Evolutionary conservation across 768 basidiomycete genomes (phyloP), one percentile per base, ranked within the genome.

Genomic region (Pleurotus djamor): DNA sequence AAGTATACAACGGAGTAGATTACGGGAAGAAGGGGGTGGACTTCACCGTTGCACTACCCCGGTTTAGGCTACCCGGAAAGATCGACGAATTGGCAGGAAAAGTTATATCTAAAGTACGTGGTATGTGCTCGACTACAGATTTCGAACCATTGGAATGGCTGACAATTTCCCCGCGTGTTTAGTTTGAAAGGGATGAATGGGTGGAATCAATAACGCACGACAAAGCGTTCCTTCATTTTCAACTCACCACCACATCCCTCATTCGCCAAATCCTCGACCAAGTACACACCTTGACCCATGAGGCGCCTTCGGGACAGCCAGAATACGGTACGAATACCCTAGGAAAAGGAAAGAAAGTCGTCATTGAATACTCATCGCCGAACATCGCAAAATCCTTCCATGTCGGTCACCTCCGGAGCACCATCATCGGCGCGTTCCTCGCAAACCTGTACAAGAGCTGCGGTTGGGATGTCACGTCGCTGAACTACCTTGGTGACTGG

Each of bases 351-450:
- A 95, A 97, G 76, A 92, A 85, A 52, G 75, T 91, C 61, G 71
- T 96, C 64, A 82, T 96, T 67, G 96, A 98, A 73, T 98, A 92
- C 73, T 97, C 94, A 1, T 93, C 92, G 2, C 96, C 96, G 13
- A 98, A 99, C 69, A 98, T 98, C 65, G 96, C 96, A 16, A 99
- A 99, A 71, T 89, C 90, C 4, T 98, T 98, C 85, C 96, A 99
- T 66, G 95, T 97, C 55, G 97, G 96, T 12, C 96, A 98, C 73
- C 76, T 98, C 60, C 84, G 96, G 41, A 95, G 93, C 57, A 99
- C 96, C n/a, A 99, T 99, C 71, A 96, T 98, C 68, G 96, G 96
- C n/a, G 89, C 92, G 0, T 97, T 97, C 78, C 73, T 98, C 60
- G 79, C 84, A 8, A 98, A 98, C 74, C 66, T 98, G 44, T 96